Evolutionary conservation across 1,284 basidiomycete genomes (phyloP).

Genomic region (Ustilago crameri): DNA sequence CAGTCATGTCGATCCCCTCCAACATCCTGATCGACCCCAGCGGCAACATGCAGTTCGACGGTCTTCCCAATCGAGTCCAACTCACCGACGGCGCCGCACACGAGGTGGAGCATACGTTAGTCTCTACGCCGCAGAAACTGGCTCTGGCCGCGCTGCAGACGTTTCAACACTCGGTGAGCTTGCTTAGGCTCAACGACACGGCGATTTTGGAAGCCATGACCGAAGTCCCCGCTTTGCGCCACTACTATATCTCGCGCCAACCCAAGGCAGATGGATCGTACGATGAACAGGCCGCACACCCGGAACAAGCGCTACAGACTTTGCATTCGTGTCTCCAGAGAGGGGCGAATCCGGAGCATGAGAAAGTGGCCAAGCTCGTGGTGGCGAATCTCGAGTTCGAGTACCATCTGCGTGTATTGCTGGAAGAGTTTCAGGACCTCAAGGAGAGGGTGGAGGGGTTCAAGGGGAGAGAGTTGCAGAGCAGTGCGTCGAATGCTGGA

Average conservation of each 20-base stretch:
- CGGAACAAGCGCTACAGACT: slow-evolving; percentile 16
- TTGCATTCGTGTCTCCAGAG: slow-evolving; percentile 27
- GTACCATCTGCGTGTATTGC: slow-evolving; percentile 18
- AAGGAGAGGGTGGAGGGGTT: slow-evolving; percentile 40
- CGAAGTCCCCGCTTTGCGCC: slow-evolving; percentile 34
- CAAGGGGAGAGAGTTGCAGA: slow-evolving; percentile 12
- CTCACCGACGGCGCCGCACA: background rate
- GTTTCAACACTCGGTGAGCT: slow-evolving; percentile 32
- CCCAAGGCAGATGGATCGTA: background rate
- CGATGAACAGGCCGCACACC: background rate
- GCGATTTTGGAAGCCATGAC: slow-evolving; percentile 31
- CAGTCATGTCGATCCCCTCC: background rate
- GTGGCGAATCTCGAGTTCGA: slow-evolving; percentile 43
- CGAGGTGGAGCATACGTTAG: slow-evolving; percentile 29
- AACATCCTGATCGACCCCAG: background rate
- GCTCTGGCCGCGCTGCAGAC: slow-evolving; percentile 40
- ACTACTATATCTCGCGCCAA: slow-evolving; percentile 40
- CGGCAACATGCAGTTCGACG: background rate
- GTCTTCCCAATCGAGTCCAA: background rate
- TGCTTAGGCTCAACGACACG: slow-evolving; percentile 28
- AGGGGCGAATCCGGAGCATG: slow-evolving; percentile 32
- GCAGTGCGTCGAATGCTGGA: too few species aligned
- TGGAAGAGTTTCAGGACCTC: slow-evolving; percentile 28
- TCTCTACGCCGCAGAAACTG: slow-evolving; percentile 32
- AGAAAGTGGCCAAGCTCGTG: slow-evolving; percentile 30